Base-by-base conservation (phyloP, 371 early-diverging fungal genomes). In the Enteropsectra breve region DNA sequence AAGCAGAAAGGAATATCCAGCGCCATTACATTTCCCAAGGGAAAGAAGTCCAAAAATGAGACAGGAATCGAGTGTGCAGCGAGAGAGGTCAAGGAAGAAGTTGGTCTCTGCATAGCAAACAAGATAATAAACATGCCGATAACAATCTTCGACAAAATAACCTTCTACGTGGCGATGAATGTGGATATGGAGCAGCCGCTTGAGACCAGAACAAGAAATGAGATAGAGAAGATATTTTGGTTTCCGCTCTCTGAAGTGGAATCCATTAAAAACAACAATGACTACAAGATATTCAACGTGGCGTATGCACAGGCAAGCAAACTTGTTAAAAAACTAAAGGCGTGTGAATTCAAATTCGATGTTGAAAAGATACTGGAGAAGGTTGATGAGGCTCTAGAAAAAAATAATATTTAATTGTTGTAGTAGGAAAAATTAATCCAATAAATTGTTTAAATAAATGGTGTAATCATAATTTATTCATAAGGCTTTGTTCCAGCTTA, bases 11-110 rank as follows among this genome's bases (percentile, higher is more conserved):
- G 85, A 63, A 83, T 85, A 32, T 83, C 83, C 49, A 82, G 87
- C 36, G 85, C 87, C 28, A 96, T 92, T 90, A 88, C 91, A 3
- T 97, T 97, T 75, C 97, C 98, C 23, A 90, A 88, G 58, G 98
- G 98, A n/a, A 97, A 97, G 73, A 93, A 94, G 76, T 91, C 91
- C 79, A 87, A 90, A 78, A 87, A 88, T 63, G 98, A 97, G 79
- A 84, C 83, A 38, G 89, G 89, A 68, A 80, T 84, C 52, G 81
- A 82, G 32, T 97, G 98, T 82, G 96, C 95, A 11, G 84, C 87
- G 61, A 85, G 98, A 64, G 98, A 97, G 81, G 87, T 85, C 60
- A 33, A 85, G 54, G 97, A 97, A 80, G 97, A 97, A 70, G 90
- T 91, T 1, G 97, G 97, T 6, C 94, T 87, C 76, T 91, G 95